Evolutionary conservation across 2,329 filamentous ascomycete genomes (phyloP), one percentile per base, ranked within the genome.

Genomic region (Huntiella bhutanensis): DNA sequence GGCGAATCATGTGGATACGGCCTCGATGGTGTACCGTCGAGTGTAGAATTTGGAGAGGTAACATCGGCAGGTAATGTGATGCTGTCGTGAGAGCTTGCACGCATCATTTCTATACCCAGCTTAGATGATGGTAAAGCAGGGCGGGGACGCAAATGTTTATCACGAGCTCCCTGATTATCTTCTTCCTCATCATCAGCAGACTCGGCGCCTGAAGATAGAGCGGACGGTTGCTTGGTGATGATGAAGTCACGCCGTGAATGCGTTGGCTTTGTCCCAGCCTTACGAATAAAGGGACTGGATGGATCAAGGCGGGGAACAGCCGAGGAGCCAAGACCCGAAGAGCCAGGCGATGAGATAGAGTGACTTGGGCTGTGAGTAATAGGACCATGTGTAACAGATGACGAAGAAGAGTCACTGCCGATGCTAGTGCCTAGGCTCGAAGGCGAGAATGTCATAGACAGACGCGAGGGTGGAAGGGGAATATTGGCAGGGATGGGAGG

Each of bases 141-240:
- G 33, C 12, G 22, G 28, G 19, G 12, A 19, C 33, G 11, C 19
- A 28, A n/a, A 60, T 80, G 62, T 63, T 60, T 61, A 6, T 63
- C 60, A 19, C 57, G 54, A 2, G 54, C 55, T 1, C 55, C 68
- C 5, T 83, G 86, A 4, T 92, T 69, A 56, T 94, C 88, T 50
- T 95, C 87, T 53, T 95, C 88, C 61, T 95, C 88, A 54, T 95
- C 88, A 55, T 95, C 88, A 4, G 87, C 87, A 28, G 84, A 93
- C 55, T 95, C 88, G 47, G 67, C 73, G 33, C 51, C 49, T 2
- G 48, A 50, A n/a, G 42, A 48, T 19, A 41, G 13, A 22, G 7
- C 82, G 76, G 64, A 12, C 75, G 34, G 12, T 39, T 77, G 73
- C 54, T 75, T 83, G 55, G 93, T 83, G 33, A 84, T 33, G 10